A percentile compares a stretch with the other conserved stretches of the same genome.
Conservation (phyloP, 2,329 filamentous ascomycete genomes). For the Dactylellina haptotyla region DNA sequence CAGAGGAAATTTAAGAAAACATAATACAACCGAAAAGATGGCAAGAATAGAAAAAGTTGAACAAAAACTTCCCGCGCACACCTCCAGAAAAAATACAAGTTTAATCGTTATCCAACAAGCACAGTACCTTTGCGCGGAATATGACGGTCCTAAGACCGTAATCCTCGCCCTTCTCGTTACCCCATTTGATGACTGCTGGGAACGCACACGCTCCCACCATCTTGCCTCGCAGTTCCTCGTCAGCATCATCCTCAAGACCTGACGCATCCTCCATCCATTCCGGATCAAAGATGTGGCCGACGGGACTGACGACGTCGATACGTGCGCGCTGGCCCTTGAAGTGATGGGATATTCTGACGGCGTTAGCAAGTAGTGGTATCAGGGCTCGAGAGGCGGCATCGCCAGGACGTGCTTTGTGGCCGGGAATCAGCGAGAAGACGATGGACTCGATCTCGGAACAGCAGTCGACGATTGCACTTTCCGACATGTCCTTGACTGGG, state of each 20-base stretch:
- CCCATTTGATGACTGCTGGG: constrained; percentile 51
- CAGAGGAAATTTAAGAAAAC: constrained; percentile 4
- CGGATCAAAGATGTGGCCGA: constrained; percentile 47
- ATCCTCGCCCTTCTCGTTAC: constrained; percentile 52
- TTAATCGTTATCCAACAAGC: constrained; percentile 49
- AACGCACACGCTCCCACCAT: constrained; percentile 53
- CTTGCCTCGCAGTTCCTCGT: constrained; percentile 49
- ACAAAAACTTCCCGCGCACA: not conserved
- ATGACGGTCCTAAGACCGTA: constrained; percentile 41
- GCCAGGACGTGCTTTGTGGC: constrained; percentile 41
- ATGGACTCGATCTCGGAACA: constrained; percentile 52
- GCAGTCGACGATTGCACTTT: constrained; percentile 50
- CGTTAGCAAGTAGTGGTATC: constrained; percentile 45
- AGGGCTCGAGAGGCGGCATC: constrained; percentile 40
- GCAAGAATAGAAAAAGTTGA: not conserved
- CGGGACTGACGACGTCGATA: constrained; percentile 47
- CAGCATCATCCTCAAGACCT: constrained; percentile 46
- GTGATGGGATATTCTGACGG: constrained; percentile 43
- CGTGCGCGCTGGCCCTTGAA: constrained; percentile 48
- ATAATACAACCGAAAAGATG: not conserved
- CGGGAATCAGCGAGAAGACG: constrained; percentile 51
- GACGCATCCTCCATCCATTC: constrained; percentile 54
- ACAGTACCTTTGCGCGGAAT: constrained; percentile 48
- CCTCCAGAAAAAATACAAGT: not conserved
- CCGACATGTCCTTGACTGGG: constrained; percentile 49